phyloP scores from a whole-genome alignment of 106 monocot species.

The Allium cepa region DNA sequence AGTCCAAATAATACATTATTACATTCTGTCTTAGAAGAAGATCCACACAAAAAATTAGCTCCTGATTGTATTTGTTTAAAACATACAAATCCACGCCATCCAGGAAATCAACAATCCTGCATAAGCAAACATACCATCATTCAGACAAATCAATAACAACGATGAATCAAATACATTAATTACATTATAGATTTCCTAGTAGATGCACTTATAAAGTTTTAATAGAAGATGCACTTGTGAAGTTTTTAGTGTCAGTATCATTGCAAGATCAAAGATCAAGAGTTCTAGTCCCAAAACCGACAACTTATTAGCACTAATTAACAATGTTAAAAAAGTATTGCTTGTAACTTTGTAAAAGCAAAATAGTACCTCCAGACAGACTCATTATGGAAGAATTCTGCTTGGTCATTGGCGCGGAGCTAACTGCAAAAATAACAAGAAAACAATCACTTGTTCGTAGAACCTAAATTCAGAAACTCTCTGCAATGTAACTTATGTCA shows the following conservation, averaged over 20 bases:
- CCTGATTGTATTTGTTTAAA: neutral
- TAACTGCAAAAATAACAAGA: neutral
- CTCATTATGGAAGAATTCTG: neutral
- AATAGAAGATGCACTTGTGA: neutral
- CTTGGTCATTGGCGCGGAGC: neutral
- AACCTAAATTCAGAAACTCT: neutral
- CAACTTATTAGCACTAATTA: no score
- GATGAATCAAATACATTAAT: neutral
- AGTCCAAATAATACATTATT: no score
- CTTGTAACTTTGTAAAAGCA: neutral
- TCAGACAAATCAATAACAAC: neutral
- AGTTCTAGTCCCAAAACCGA: neutral
- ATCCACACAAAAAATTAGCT: no score
- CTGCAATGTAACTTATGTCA: no score
- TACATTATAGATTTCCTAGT: neutral
- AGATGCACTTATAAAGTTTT: neutral
- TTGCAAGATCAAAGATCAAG: neutral
- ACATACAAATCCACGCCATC: conserved; percentile 1
- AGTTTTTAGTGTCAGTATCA: neutral
- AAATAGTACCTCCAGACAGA: conserved; percentile 1
- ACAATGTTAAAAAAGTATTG: neutral
- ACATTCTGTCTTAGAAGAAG: no score
- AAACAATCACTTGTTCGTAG: neutral
- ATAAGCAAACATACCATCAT: neutral
- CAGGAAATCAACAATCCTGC: conserved; percentile 7